These are phyloP conservation scores for Urostyla sp. DNA, from an alignment of 73 alveolate species.

Conservation along the genomic window DNA sequence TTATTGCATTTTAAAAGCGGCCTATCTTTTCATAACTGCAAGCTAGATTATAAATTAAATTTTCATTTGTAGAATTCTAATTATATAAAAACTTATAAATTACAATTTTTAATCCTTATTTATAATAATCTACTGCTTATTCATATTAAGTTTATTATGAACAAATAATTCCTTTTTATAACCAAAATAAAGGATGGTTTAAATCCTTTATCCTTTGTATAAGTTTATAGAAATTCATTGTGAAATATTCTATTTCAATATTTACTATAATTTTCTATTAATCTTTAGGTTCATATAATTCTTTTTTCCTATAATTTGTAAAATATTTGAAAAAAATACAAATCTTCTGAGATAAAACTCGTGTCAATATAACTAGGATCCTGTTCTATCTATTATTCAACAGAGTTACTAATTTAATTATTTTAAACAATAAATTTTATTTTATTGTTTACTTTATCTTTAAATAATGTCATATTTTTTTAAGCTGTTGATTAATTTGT, in stretches of 20 bases:
- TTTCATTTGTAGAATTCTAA: conserved; percentile 48
- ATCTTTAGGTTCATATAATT: conserved; percentile 3
- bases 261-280: neutral
- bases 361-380: neutral
- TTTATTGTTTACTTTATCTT: no score
- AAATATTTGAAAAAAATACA: neutral
- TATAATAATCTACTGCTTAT: conserved; percentile 33
- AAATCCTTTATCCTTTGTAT: conserved; percentile 18
- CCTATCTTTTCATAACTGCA: conserved; percentile 43
- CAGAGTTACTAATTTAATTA: neutral
- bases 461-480: neutral
- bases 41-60: conserved; percentile 25
- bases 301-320: neutral
- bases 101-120: conserved; percentile 31
- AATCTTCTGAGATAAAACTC: no score
- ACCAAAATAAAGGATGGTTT: conserved; percentile 40
- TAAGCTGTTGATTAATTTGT: no score
- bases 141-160: neutral
- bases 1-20: conserved; percentile 22
- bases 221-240: conserved; percentile 20
- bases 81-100: neutral
- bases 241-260: neutral
- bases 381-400: neutral
- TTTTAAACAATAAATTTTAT: neutral
- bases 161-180: conserved; percentile 23